Conservation (phyloP, 192 early-diverging fungal species). For the Neocallimastix lanati region DNA sequence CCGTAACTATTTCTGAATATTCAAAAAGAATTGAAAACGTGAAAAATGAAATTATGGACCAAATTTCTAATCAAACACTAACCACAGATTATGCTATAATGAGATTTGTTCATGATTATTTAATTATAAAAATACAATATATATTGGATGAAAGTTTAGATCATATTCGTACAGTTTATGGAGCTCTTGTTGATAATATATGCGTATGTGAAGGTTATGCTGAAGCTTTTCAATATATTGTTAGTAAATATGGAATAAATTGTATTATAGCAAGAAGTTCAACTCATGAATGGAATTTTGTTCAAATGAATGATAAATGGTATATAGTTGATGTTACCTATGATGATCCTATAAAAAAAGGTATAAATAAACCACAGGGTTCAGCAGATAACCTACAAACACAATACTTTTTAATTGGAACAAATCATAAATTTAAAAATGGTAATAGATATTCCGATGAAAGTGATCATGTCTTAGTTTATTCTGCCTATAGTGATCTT, state of each 20-base stretch:
- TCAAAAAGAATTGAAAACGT: background rate
- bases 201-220: background rate
- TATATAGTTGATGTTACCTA: background rate
- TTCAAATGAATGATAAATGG: background rate
- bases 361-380: too few species aligned
- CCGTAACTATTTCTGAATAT: background rate
- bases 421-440: background rate
- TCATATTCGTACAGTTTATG: background rate
- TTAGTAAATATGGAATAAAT: background rate
- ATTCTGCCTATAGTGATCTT: background rate
- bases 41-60: background rate
- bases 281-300: background rate
- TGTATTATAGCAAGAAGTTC: background rate
- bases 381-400: background rate
- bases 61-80: background rate
- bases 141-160: background rate
- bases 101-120: background rate
- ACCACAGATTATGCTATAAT: background rate
- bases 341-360: background rate
- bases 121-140: background rate
- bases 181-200: background rate
- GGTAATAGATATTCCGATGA: background rate
- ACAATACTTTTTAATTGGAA: background rate
- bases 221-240: background rate
- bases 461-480: background rate